Evolutionary conservation across 208 protist species (phyloP).

Genomic region (Phytomonas serpens): DNA sequence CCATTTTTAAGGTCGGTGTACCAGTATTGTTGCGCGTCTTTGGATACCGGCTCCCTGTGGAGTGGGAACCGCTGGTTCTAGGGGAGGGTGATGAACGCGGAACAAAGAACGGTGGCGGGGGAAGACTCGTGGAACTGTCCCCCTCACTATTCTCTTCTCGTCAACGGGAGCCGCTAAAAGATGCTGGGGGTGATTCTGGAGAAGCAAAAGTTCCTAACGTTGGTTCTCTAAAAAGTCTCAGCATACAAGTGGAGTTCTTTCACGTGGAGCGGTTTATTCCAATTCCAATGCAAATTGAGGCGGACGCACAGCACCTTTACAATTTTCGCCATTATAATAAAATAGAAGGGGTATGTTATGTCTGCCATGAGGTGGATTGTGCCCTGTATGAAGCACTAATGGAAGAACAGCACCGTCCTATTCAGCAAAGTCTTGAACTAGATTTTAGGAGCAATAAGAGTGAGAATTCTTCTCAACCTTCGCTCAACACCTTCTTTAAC

Average conservation of each 20-base stretch:
- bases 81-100: not conserved
- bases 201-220: not conserved
- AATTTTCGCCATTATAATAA: slow-evolving; percentile 64
- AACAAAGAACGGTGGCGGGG: not conserved
- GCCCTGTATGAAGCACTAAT: slow-evolving; percentile 54
- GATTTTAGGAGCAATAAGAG: not conserved
- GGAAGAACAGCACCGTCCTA: slow-evolving; percentile 22
- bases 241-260: slow-evolving; percentile 60
- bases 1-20: slow-evolving; percentile 55
- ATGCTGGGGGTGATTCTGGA: slow-evolving; percentile 1
- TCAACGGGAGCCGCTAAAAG: not conserved
- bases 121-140: slow-evolving; percentile 10
- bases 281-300: slow-evolving; percentile 82
- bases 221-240: not conserved
- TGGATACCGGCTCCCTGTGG: slow-evolving; percentile 48
- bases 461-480: not conserved
- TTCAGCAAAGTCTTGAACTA: not conserved
- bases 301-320: slow-evolving; percentile 77
- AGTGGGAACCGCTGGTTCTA: slow-evolving; percentile 50
- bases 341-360: slow-evolving; percentile 75
- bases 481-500: slow-evolving; percentile 44
- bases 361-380: slow-evolving; percentile 65
- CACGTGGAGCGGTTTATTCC: slow-evolving; percentile 83
- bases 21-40: slow-evolving; percentile 78
- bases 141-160: slow-evolving; percentile 4